Evolutionary conservation across 2,329 filamentous ascomycete species (phyloP), one percentile per base, ranked within the genome.

Genomic region (Periconia digitata): DNA sequence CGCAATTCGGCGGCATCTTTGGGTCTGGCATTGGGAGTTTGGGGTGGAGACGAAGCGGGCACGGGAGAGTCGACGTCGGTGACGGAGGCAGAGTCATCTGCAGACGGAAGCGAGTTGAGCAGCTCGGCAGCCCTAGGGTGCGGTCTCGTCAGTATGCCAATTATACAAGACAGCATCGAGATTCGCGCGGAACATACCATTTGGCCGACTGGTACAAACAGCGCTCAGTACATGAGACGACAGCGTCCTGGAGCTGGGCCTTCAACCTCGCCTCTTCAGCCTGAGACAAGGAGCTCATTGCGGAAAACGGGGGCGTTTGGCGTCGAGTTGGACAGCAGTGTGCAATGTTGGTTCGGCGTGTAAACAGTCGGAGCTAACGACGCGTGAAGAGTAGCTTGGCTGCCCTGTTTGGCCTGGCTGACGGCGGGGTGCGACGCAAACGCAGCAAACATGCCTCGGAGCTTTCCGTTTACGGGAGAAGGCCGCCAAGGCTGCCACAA

Each of bases 121-220:
- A 97, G 85, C 75, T 99, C 94, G 62, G 94, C 92, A 40, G 92
- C 90, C 92, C 92, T 96, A 66, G 37, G 59, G n/a, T 10, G n/a
- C 12, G n/a, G 4, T 12, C 24, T 15, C 27, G 27, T 32, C 27
- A 32, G 27, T 10, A 32, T 13, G 27, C n/a, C n/a, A n/a, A n/a
- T n/a, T n/a, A n/a, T n/a, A n/a, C n/a, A n/a, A 20, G 36, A 58
- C 55, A 58, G 58, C 51, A 67, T 65, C 60, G 63, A 58, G 40
- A 63, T 42, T 41, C n/a, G 15, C 17, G 35, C 7, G 34, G 18
- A 21, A 50, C 64, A 32, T 64, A 96, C 94, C 94, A 99, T 84
- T 97, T 97, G 22, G 94, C 87, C 6, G 92, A 94, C 64, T 96
- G 92, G 66, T 96, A 97, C 12, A 99, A 81, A 71, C 94, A 96